Base-by-base conservation (phyloP, 306 rosid genomes). In the Notholithocarpus densiflorus region DNA sequence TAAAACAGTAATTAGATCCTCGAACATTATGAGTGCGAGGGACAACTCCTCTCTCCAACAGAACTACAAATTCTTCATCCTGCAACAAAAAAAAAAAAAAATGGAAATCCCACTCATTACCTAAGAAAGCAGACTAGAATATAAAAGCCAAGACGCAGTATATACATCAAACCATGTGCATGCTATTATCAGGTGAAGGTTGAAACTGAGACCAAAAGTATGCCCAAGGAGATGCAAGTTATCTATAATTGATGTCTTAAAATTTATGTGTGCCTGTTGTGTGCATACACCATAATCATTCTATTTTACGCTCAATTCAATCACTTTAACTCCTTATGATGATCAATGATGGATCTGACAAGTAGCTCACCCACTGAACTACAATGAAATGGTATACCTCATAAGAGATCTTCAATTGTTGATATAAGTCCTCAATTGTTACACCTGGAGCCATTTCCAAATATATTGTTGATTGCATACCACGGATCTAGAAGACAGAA, bases 391-490 rank as follows among this genome's bases (percentile, higher is more conserved):
- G 29, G 23, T 17, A 15, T 76, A 95, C 98, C 98, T 92, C 83
- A 20, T 92, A 95, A 45, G 91, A 81, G 80, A 69, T 84, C 85
- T 84, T 88, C 82, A 95, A 85, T 19, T 89, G 92, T 64, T 89
- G 86, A 85, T 86, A 68, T 83, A 95, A 87, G 75, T 92, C 96
- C 70, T 92, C 97, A 55, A 78, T 51, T 71, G 82, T 81, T 75
- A 89, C 90, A 57, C 96, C 98, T 4, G 92, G 82, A 86, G 92
- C 92, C 97, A 95, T 88, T 85, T 92, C 94, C 76, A 92, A 95
- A 83, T 92, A 95, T 51, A 92, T 95, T 51, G 96, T 95, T 73
- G 98, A 95, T 77, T 92, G 98, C 98, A 95, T 95, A 56, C 98
- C 98, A 26, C 98, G 98, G 68, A 62, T 92, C 98, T 95, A 59